Conservation (phyloP, 495 filamentous ascomycete genomes). For the Penicillium coffeae region DNA sequence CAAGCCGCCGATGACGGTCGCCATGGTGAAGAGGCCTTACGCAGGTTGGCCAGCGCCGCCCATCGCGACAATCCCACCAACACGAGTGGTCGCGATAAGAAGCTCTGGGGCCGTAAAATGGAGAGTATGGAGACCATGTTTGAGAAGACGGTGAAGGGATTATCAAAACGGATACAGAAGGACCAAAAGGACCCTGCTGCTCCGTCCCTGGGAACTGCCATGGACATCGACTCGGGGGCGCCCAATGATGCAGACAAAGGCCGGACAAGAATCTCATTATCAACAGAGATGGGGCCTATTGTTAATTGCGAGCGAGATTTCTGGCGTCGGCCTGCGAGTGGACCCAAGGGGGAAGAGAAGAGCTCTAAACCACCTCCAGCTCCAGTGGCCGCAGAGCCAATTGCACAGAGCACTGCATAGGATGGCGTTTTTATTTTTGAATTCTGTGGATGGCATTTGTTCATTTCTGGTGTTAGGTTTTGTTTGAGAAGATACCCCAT, state of each 20-base stretch:
- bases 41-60: slow-evolving; percentile 57
- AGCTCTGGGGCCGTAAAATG: slow-evolving; percentile 39
- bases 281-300: slow-evolving; percentile 43
- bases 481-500: slow-evolving; percentile 39
- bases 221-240: slow-evolving; percentile 34
- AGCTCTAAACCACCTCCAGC: slow-evolving; percentile 20
- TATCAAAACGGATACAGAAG: slow-evolving; percentile 35
- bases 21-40: slow-evolving; percentile 67
- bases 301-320: slow-evolving; percentile 45
- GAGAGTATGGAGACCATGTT: slow-evolving; percentile 50
- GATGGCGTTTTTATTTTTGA: slow-evolving; percentile 20
- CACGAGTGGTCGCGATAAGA: slow-evolving; percentile 37
- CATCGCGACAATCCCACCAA: slow-evolving; percentile 40
- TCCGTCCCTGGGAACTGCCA: slow-evolving; percentile 12
- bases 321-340: slow-evolving; percentile 36
- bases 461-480: slow-evolving; percentile 21
- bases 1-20: slow-evolving; percentile 68
- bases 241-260: slow-evolving; percentile 26
- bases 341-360: slow-evolving; percentile 25
- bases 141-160: slow-evolving; percentile 41
- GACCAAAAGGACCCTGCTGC: slow-evolving; percentile 6
- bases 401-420: slow-evolving; percentile 2
- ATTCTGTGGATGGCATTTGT: slow-evolving; percentile 2
- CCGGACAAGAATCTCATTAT: slow-evolving; percentile 26
- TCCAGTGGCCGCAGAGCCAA: slow-evolving; percentile 27